phyloP scores from a whole-genome alignment of 1,284 basidiomycete genomes.

The Leccinum solheimii region DNA sequence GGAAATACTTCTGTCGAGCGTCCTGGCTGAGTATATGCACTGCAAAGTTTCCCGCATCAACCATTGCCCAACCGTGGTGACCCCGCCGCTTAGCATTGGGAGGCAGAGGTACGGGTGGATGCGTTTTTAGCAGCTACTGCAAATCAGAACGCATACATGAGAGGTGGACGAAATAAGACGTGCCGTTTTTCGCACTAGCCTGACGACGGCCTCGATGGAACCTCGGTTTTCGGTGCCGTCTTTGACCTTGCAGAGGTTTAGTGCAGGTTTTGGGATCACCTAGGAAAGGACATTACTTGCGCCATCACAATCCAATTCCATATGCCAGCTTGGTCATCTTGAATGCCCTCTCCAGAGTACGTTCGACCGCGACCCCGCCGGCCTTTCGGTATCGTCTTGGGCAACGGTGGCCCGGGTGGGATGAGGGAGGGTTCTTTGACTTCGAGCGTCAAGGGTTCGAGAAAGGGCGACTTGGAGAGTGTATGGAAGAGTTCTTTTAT shows the following conservation, averaged over 20 bases:
- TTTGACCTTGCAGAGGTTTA: conserved; percentile 54
- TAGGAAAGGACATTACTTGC: conserved; percentile 47
- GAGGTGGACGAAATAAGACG: conserved; percentile 24
- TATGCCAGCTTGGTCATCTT: conserved; percentile 52
- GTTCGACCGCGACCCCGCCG: conserved; percentile 64
- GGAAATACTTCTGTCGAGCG: conserved; percentile 66
- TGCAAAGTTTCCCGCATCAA: conserved; percentile 76
- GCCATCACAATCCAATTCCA: conserved; percentile 76
- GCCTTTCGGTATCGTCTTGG: conserved; percentile 55
- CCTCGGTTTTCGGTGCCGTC: conserved; percentile 78
- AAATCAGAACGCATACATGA: conserved; percentile 3
- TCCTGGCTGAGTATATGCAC: conserved; percentile 69
- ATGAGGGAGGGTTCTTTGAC: conserved; percentile 50
- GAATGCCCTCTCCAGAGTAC: conserved; percentile 60
- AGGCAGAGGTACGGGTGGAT: conserved; percentile 59
- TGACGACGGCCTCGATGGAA: conserved; percentile 68
- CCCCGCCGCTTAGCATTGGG: conserved; percentile 58
- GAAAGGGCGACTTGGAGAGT: conserved; percentile 57
- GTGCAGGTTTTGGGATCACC: background rate
- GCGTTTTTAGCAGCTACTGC: conserved; percentile 48
- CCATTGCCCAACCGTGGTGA: conserved; percentile 76
- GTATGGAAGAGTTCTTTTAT: conserved; percentile 53
- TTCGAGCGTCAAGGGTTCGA: conserved; percentile 56
- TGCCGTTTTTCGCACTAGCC: conserved; percentile 66
- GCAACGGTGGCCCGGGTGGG: conserved; percentile 54